Conservation (phyloP, 208 protist genomes). For the Paratrypanosoma confusum region DNA sequence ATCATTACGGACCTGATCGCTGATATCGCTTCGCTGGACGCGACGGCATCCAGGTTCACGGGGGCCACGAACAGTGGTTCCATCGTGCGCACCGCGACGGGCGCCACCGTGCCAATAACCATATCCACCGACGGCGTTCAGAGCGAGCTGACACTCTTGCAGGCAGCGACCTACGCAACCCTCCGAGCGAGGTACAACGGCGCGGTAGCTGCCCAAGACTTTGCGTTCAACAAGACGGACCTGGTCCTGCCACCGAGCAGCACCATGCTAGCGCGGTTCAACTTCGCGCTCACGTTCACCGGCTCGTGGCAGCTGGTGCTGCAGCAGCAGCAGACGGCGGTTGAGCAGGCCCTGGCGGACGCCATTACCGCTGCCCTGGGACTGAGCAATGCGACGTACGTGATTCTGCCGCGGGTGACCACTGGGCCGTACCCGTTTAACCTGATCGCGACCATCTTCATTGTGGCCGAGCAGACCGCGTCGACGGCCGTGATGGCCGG, state of each 20-base stretch:
- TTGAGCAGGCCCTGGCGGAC: neutral
- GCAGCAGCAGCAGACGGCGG: neutral
- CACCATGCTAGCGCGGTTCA: conserved; percentile 1
- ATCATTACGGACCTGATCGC: neutral
- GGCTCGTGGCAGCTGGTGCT: conserved; percentile 11
- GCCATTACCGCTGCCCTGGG: neutral
- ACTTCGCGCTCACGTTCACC: conserved; percentile 3
- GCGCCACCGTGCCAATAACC: neutral
- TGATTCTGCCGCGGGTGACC: conserved; percentile 2
- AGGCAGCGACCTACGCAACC: neutral
- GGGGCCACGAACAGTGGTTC: conserved; percentile 6
- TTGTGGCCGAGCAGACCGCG: neutral
- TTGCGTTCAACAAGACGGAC: neutral
- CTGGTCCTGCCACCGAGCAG: neutral
- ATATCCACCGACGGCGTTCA: conserved; percentile 4
- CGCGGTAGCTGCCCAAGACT: neutral
- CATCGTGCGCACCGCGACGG: neutral
- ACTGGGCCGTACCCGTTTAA: conserved; percentile 4
- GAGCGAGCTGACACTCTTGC: neutral
- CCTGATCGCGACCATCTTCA: neutral
- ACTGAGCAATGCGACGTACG: neutral
- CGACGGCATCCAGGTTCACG: no score
- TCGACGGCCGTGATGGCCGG: neutral
- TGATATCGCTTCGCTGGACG: conserved; percentile 4
- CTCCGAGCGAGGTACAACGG: neutral